These are phyloP conservation scores for Tilletia setariae DNA, from an alignment of 1,284 basidiomycete genomes.

Conservation along the genomic window DNA sequence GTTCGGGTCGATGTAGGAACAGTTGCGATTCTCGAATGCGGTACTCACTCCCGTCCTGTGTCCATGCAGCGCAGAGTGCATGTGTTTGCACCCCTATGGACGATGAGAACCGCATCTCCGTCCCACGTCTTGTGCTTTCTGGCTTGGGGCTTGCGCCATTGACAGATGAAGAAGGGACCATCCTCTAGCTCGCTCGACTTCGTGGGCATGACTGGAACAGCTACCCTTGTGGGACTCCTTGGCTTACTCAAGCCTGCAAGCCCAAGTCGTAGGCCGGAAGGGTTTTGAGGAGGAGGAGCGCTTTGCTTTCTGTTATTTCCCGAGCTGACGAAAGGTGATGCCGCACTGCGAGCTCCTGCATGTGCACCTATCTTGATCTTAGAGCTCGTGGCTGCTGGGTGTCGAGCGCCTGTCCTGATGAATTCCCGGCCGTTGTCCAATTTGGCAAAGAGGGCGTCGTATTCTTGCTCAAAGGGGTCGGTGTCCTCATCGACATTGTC, in stretches of 20 bases:
- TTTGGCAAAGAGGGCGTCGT: slow-evolving; percentile 5
- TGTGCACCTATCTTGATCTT: not conserved
- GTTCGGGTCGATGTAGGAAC: too few species aligned
- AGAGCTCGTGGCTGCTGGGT: not conserved
- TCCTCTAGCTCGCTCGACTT: slow-evolving; percentile 15
- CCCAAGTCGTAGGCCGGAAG: not conserved
- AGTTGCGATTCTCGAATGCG: not conserved
- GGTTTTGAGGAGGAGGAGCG: not conserved
- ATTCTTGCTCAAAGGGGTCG: not conserved
- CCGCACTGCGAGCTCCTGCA: too few species aligned
- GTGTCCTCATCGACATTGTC: slow-evolving; percentile 5
- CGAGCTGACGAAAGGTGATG: too few species aligned
- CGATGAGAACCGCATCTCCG: slow-evolving; percentile 56
- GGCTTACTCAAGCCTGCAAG: not conserved
- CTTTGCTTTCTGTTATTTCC: too few species aligned
- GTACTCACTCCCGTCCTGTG: slow-evolving; percentile 3
- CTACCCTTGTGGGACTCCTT: not conserved
- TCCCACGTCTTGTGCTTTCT: slow-evolving; percentile 89
- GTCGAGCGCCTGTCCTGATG: too few species aligned
- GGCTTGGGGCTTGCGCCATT: slow-evolving; percentile 66
- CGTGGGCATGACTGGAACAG: not conserved
- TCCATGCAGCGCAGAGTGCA: slow-evolving; percentile 39
- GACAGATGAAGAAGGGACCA: slow-evolving; percentile 46
- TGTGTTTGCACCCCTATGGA: slow-evolving; percentile 31
- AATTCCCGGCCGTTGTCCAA: not conserved